Percentiles rank a stretch among this genome's conserved stretches.
These are phyloP conservation scores for Nannochloropsis gaditana DNA, from an alignment of 108 stramenopile species.

Conservation along the genomic window DNA sequence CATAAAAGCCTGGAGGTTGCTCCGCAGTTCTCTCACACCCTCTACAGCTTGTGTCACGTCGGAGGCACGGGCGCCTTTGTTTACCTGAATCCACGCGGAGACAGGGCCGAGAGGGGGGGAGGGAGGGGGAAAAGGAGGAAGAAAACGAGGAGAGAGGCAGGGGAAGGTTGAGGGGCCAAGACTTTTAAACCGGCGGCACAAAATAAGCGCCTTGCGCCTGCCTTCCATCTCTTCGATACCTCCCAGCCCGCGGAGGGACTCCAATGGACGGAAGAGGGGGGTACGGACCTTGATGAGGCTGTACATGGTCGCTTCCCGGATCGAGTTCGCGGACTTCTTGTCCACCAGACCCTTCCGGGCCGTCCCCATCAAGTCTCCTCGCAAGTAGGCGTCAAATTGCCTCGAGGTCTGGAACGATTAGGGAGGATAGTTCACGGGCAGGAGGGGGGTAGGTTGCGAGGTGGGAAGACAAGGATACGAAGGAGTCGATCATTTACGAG, in stretches of 20 bases:
- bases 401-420: neutral
- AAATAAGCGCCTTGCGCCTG: too few relatives aligned
- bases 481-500: neutral
- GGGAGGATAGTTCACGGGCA: neutral
- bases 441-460: too few relatives aligned
- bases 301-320: neutral
- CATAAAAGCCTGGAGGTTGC: neutral
- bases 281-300: neutral
- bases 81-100: neutral
- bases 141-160: neutral
- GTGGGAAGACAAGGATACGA: neutral
- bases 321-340: neutral
- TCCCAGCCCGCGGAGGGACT: too few relatives aligned
- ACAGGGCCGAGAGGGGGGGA: neutral
- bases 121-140: neutral
- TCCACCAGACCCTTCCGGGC: neutral
- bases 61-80: neutral
- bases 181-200: too few relatives aligned
- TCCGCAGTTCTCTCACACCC: neutral
- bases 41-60: neutral
- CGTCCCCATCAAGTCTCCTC: constrained; percentile 8
- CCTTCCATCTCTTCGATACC: too few relatives aligned
- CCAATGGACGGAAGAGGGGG: neutral
- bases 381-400: neutral
- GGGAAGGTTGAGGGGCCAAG: neutral